Conservation (phyloP, 139 green algal genomes). For the Chlamydomonas applanata region DNA sequence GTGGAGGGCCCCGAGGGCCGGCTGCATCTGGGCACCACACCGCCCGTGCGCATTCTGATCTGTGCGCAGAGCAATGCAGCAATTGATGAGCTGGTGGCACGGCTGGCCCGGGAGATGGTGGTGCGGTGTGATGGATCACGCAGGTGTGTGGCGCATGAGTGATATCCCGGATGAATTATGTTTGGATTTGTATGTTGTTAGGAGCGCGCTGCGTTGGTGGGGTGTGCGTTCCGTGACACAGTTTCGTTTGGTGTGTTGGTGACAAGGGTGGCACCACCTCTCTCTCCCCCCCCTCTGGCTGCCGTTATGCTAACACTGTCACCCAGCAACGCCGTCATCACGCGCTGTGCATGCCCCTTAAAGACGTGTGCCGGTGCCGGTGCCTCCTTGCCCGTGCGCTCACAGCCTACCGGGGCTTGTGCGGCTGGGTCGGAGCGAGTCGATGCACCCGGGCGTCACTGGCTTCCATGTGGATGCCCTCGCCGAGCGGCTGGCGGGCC, state of each 20-base stretch:
- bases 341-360: too few relatives aligned
- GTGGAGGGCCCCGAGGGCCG: not conserved
- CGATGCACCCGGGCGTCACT: slow-evolving; percentile 19
- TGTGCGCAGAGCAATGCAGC: slow-evolving; percentile 72
- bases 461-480: slow-evolving; percentile 43
- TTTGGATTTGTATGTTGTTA: too few relatives aligned
- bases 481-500: slow-evolving; percentile 18
- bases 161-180: too few relatives aligned
- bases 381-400: too few relatives aligned
- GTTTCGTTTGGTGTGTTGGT: too few relatives aligned
- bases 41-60: slow-evolving; percentile 53
- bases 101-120: slow-evolving; percentile 51
- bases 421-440: slow-evolving; percentile 35
- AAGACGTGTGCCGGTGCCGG: too few relatives aligned
- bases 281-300: too few relatives aligned
- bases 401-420: slow-evolving; percentile 34
- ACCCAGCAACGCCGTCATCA: too few relatives aligned
- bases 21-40: slow-evolving; percentile 6
- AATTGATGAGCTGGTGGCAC: slow-evolving; percentile 62
- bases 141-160: not conserved
- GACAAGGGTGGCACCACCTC: too few relatives aligned
- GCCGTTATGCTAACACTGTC: too few relatives aligned
- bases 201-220: too few relatives aligned
- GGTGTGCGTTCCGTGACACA: too few relatives aligned
- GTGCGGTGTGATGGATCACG: slow-evolving; percentile 24